Evolutionary conservation across 73 alveolate species (phyloP).

Genomic region (Uronychia binucleata): DNA sequence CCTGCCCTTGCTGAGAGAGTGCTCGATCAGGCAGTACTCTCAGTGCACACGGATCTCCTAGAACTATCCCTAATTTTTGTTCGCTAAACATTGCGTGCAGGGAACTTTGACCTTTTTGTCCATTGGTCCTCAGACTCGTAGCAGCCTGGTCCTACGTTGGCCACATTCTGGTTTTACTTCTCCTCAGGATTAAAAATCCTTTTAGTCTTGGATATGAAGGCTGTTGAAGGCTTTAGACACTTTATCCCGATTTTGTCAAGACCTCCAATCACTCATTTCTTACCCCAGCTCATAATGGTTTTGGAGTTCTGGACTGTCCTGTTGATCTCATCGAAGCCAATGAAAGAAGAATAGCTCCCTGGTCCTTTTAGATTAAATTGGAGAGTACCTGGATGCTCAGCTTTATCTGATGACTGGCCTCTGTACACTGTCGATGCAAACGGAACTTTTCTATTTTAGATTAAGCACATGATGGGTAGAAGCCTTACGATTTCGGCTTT

Average conservation of each 20-base stretch:
- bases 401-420: not conserved
- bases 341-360: conserved; percentile 32
- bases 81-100: not conserved
- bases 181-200: conserved; percentile 7
- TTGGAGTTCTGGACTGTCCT: conserved; percentile 4
- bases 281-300: not conserved
- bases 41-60: not conserved
- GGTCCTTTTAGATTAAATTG: conserved; percentile 37
- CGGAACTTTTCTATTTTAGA: not conserved
- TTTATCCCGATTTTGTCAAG: not conserved
- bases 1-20: not conserved
- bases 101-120: conserved; percentile 4
- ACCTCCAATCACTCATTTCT: conserved; percentile 2
- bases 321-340: conserved; percentile 19
- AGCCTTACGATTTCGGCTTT: not conserved
- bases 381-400: no score
- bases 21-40: not conserved
- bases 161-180: not conserved
- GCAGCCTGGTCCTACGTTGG: conserved; percentile 54
- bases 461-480: not conserved
- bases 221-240: conserved; percentile 27
- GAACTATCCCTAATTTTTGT: not conserved
- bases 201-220: conserved; percentile 40
- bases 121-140: conserved; percentile 18
- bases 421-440: not conserved